A percentile compares a stretch with the other conserved stretches of the same genome.
Evolutionary conservation across 164 flowering plant species (phyloP).

Genomic region (Stephania cephalantha): DNA sequence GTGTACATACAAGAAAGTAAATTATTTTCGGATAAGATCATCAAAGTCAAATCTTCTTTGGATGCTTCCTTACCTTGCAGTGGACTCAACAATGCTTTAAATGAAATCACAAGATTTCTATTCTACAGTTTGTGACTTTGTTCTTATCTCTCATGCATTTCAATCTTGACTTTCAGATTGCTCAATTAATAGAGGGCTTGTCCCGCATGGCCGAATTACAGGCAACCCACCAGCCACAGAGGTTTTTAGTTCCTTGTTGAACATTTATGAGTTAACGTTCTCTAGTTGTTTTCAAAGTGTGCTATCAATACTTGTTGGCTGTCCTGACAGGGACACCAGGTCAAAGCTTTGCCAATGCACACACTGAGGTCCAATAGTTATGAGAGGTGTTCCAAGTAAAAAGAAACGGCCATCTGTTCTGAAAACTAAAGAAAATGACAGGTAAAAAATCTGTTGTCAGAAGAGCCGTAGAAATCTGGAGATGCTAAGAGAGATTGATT

Average conservation of each 20-base stretch:
- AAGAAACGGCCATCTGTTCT: background rate
- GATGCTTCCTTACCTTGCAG: background rate
- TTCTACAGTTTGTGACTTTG: background rate
- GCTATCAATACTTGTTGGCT: background rate
- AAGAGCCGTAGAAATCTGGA: background rate
- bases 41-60: background rate
- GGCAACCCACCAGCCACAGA: background rate
- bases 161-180: constrained; percentile 2
- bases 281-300: background rate
- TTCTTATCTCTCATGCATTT: background rate
- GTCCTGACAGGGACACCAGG: constrained; percentile 1
- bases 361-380: background rate
- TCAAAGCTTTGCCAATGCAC: background rate
- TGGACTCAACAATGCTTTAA: background rate
- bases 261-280: background rate
- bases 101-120: too few species aligned
- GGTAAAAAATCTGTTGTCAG: background rate
- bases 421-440: constrained; percentile 2
- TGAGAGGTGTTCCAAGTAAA: background rate
- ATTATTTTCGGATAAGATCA: background rate
- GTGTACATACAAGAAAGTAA: background rate
- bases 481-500: background rate
- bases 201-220: background rate
- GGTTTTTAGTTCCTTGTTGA: background rate
- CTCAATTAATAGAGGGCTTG: background rate